Evolutionary conservation across 2,329 filamentous ascomycete genomes (phyloP).

Genomic region (Fusarium haematococcum): DNA sequence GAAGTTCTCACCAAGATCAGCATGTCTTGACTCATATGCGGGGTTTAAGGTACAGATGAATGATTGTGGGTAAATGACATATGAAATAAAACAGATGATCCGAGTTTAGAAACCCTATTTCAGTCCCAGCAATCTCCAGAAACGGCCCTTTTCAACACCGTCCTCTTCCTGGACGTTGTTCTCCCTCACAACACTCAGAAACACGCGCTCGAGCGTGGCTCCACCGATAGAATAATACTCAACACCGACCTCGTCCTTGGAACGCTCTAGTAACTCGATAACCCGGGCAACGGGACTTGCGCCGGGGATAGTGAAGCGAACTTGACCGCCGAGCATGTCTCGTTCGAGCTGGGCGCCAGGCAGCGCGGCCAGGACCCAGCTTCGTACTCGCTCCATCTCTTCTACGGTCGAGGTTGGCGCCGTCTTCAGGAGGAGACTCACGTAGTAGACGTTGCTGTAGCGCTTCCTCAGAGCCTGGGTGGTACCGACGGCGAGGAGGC

Average conservation of each 20-base stretch:
- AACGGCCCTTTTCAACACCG: background rate
- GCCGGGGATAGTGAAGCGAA: conserved; percentile 41
- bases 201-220: conserved; percentile 77
- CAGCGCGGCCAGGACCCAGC: conserved; percentile 65
- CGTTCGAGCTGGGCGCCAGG: conserved; percentile 67
- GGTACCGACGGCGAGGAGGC: conserved; percentile 71
- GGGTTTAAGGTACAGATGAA: background rate
- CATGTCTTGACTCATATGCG: background rate
- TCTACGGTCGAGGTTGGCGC: conserved; percentile 66
- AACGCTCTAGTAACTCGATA: conserved; percentile 64
- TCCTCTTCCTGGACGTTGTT: background rate
- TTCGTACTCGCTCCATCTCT: conserved; percentile 67
- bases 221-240: conserved; percentile 75
- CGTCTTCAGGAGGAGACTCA: conserved; percentile 69
- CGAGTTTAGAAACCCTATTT: background rate
- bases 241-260: conserved; percentile 68
- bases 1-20: background rate
- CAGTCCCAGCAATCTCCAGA: background rate
- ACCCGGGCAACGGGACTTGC: conserved; percentile 44
- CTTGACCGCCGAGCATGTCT: conserved; percentile 71
- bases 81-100: background rate
- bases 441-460: conserved; percentile 72
- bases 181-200: conserved; percentile 69
- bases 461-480: conserved; percentile 67
- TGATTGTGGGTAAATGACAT: background rate